Base-by-base conservation (phyloP, 306 rosid species). In the Vigna radiata region DNA sequence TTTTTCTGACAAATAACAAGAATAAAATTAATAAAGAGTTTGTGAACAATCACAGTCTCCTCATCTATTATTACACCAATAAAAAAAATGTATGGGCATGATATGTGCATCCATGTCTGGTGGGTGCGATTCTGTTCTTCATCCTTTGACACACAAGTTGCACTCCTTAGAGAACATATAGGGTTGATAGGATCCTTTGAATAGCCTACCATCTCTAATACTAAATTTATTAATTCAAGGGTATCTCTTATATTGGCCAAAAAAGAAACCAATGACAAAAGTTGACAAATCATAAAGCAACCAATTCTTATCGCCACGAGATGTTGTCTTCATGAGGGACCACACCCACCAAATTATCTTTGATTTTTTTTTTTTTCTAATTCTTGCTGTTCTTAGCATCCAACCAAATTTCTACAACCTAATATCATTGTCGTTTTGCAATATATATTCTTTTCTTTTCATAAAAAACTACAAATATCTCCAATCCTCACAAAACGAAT, bases 281-380 rank as follows among this genome's bases (percentile, higher is more conserved):
- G 82, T 79, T 75, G 80, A 71, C 88, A 84, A 72, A 77, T 79
- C 68, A 67, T 50, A 83, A 83, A 47, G 80, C 73, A 72, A 21
- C 75, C 80, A 77, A 78, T 86, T 85, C 83, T 77, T 77, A 78
- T 73, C 86, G 87, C 72, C 76, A 76, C 74, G 72, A 56, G 55
- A 75, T 70, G 60, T 83, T 78, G 62, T 84, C 86, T 80, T 83
- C 73, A 41, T 78, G 73, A 75, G 81, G 96, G 92, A 91, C 94
- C 93, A 89, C 88, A 74, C 80, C 55, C 79, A 43, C 69, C n/a
- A 52, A 80, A 68, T 55, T 65, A 74, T 75, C 78, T 59, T 53
- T 41, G 59, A 73, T 87, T 74, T 86, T 81, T 29, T 60, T 29
- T 60, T 13, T 10, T 56, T 76, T 83, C 65, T 76, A 79, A 76